Evolutionary conservation across 352 stramenopile genomes (phyloP), one percentile per base, ranked within the genome.

Genomic region (Chrysophaeum taylorii): DNA sequence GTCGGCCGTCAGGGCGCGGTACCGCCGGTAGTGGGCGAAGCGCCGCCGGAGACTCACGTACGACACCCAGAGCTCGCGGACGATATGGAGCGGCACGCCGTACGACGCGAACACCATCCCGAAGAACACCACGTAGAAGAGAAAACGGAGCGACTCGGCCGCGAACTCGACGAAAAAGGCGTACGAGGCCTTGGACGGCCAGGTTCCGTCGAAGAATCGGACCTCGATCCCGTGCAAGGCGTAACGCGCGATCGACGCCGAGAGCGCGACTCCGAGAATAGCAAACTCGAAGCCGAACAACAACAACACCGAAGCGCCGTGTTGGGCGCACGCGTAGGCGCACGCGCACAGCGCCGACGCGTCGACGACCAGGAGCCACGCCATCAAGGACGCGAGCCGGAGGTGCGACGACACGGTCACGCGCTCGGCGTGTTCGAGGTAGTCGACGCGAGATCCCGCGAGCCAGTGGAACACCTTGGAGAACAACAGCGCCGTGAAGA

Each of bases 41-140:
- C 84, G 76, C 41, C 74, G 61, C 53, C 85, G 83, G 0, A 91
- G 73, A 67, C 76, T 71, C 50, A 84, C 72, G 73, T 89, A 91
- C 42, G 85, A 95, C 38, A 97, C 82, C 86, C 94, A 98, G 2
- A 98, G 79, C 62, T 98, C 94, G 42, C 94, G 87, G 62, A 98
- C 88, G 68, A 98, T 93, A 74, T 98, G 95, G 64, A 98, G 87
- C 21, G 94, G 93, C 80, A 98, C 90, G 41, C 92, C 93, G 75
- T 98, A 98, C 74, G 96, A 96, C 36, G 89, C 94, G 74, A 98
- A 96, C 39, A 98, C 94, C 50, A 98, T 91, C 74, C 92, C 85
- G 82, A 98, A 98, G 75, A 98, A 98, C 23, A 93, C 87, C 54
- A 97, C 45, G 74, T 98, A 98, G 63, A 97, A 94, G 31, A 97